Conservation (phyloP, 2,329 filamentous ascomycete species). For the Fusarium albosuccineum region DNA sequence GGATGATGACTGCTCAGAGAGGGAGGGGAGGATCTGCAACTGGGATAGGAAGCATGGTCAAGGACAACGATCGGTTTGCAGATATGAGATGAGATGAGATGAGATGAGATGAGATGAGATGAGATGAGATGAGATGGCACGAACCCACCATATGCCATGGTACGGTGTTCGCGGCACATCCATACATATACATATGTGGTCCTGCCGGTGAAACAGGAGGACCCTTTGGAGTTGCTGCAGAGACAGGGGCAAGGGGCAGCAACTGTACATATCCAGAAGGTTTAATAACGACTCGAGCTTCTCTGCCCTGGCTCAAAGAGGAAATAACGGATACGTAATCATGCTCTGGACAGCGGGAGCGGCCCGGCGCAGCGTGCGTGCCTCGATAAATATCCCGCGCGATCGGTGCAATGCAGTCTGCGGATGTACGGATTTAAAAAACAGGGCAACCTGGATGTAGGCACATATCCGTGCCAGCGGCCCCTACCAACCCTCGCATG, state of each 20-base stretch:
- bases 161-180: slow-evolving; percentile 22
- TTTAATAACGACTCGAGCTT: too few species aligned
- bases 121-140: too few species aligned
- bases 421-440: too few species aligned
- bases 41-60: slow-evolving; percentile 11
- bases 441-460: neutral
- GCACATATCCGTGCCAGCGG: neutral
- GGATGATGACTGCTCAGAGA: neutral
- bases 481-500: slow-evolving; percentile 17
- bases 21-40: slow-evolving; percentile 24
- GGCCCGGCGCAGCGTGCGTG: neutral
- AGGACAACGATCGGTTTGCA: too few species aligned
- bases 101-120: too few species aligned
- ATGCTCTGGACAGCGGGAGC: neutral
- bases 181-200: slow-evolving; percentile 26
- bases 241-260: slow-evolving; percentile 19
- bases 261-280: too few species aligned
- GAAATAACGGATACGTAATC: too few species aligned
- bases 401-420: too few species aligned
- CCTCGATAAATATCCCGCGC: too few species aligned
- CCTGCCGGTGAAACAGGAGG: neutral
- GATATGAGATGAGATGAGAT: slow-evolving; percentile 23
- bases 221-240: slow-evolving; percentile 14
- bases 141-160: slow-evolving; percentile 23
- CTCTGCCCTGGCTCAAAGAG: too few species aligned